Evolutionary conservation across 1,284 basidiomycete genomes (phyloP).

Genomic region (Golubevia pallescens): DNA sequence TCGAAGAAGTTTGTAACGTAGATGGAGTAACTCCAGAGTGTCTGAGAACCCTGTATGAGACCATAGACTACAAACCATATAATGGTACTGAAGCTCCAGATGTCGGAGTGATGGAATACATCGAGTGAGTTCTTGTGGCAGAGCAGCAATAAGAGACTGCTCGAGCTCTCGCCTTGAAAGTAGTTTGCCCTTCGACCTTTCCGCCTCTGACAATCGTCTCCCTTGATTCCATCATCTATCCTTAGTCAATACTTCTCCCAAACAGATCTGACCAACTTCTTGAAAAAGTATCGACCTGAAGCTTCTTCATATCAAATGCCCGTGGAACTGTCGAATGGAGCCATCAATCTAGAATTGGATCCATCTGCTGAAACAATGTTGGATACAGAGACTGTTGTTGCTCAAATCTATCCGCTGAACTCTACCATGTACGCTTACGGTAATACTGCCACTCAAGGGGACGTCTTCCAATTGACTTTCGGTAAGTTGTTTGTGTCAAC

Average conservation of each 20-base stretch:
- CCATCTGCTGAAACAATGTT: constrained; percentile 13
- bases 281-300: constrained; percentile 8
- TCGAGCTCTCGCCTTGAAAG: no score
- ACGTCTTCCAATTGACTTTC: constrained; percentile 18
- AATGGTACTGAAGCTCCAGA: no score
- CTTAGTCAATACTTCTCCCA: constrained; percentile 11
- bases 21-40: no score
- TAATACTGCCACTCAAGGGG: constrained; percentile 5
- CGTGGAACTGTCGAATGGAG: constrained; percentile 7
- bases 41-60: no score
- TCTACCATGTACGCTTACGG: constrained; percentile 13
- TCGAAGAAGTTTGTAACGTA: neutral
- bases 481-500: neutral
- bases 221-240: no score
- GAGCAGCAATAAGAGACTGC: no score
- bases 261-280: constrained; percentile 13
- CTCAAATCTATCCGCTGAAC: constrained; percentile 12
- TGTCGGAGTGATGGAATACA: no score
- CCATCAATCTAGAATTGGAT: constrained; percentile 6
- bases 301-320: constrained; percentile 7
- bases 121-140: no score
- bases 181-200: no score
- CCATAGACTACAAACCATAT: no score
- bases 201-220: no score
- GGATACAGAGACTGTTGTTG: constrained; percentile 16